Evolutionary conservation across 257 asterid genomes (phyloP).

Genomic region (Solanum chmielewskii): DNA sequence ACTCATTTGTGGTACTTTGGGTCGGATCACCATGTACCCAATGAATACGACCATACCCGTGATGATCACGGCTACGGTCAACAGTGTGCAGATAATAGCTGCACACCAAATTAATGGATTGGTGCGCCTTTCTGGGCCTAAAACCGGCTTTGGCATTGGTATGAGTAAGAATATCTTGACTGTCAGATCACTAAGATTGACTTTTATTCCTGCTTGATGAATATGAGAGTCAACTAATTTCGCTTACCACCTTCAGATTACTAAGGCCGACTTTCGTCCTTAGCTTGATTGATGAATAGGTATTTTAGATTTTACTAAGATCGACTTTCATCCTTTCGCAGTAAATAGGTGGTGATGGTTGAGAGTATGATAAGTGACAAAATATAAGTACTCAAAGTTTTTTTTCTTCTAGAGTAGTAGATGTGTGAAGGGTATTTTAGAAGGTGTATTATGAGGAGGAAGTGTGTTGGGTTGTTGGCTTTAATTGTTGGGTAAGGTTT

Average conservation of each 20-base stretch:
- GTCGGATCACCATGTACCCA: constrained; percentile 49
- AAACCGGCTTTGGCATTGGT: constrained; percentile 45
- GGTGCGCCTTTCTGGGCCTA: constrained; percentile 36
- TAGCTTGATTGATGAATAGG: background rate
- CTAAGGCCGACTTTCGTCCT: background rate
- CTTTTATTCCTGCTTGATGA: background rate
- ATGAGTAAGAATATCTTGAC: background rate
- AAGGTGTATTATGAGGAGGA: background rate
- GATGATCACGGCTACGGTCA: constrained; percentile 52
- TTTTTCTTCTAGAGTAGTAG: background rate
- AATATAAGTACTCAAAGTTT: background rate
- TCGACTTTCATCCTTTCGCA: background rate
- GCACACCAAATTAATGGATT: constrained; percentile 58
- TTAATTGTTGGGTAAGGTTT: constrained; percentile 56
- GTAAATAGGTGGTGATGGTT: background rate
- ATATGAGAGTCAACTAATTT: background rate
- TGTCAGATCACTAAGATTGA: background rate
- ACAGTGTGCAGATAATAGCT: constrained; percentile 49
- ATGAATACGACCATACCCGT: constrained; percentile 48
- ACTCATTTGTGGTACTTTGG: constrained; percentile 49
- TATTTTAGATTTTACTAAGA: background rate
- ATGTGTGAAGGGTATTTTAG: constrained; percentile 3
- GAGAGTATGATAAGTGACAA: background rate
- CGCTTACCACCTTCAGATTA: background rate
- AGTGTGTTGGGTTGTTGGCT: constrained; percentile 6